A percentile compares a stretch with the other conserved stretches of the same genome.
Evolutionary conservation across 345 rosid species (phyloP).

Genomic region (Hibiscus mutabilis): DNA sequence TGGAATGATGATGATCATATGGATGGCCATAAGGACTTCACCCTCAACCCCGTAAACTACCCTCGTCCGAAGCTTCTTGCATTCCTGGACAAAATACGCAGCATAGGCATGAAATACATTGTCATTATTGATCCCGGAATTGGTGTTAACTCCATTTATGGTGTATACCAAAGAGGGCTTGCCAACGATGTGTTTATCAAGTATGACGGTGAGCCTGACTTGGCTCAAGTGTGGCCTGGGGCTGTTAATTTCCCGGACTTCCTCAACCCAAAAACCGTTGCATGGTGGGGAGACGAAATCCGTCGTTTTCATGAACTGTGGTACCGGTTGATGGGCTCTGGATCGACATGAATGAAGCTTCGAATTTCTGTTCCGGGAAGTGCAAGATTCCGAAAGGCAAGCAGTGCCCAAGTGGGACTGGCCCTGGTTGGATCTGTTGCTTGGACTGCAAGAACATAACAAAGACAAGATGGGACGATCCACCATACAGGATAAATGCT

Average conservation of each 20-base stretch:
- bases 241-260: conserved; percentile 93
- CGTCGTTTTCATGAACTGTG: conserved; percentile 78
- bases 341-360: conserved; percentile 98
- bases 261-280: conserved; percentile 84
- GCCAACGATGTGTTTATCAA: conserved; percentile 88
- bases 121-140: conserved; percentile 48
- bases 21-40: conserved; percentile 94
- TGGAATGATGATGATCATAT: conserved; percentile 99
- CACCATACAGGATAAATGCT: conserved; percentile 95
- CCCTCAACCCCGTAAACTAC: conserved; percentile 53
- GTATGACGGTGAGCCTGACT: conserved; percentile 69
- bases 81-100: conserved; percentile 76
- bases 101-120: conserved; percentile 83
- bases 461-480: conserved; percentile 83
- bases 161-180: conserved; percentile 67
- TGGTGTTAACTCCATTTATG: conserved; percentile 63
- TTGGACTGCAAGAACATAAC: conserved; percentile 97
- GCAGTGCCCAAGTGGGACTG: conserved; percentile 68
- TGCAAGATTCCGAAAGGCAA: conserved; percentile 66
- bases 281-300: conserved; percentile 94
- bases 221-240: conserved; percentile 99
- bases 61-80: conserved; percentile 78
- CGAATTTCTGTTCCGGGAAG: conserved; percentile 79
- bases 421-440: conserved; percentile 95
- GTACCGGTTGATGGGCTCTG: conserved; percentile 88